Conservation (phyloP, 176 grass and related monocot genomes). For the Olyra latifolia region DNA sequence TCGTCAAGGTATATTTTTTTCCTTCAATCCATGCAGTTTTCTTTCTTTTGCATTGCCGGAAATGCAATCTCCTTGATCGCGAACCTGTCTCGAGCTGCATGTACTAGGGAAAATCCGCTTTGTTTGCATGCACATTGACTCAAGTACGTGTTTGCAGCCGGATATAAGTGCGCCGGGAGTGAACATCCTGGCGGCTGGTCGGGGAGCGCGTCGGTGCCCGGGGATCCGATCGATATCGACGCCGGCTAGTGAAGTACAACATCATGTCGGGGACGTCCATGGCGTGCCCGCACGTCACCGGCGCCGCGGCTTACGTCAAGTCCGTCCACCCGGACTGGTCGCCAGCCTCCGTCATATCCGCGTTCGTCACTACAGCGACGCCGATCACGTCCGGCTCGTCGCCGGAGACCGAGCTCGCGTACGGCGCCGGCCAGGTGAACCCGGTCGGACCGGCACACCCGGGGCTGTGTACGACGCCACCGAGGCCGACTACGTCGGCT, state of each 20-base stretch:
- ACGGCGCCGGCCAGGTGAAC: conserved; percentile 32
- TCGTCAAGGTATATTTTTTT: neutral
- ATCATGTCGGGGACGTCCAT: conserved; percentile 47
- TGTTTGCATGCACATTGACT: no score
- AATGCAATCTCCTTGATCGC: neutral
- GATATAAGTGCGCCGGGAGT: conserved; percentile 18
- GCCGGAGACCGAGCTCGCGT: neutral
- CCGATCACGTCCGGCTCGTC: neutral
- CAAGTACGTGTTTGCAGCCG: neutral
- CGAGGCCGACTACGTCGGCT: conserved; percentile 22
- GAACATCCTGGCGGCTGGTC: conserved; percentile 34
- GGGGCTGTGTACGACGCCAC: conserved; percentile 40
- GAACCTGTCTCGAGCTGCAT: no score
- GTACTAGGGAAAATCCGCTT: no score
- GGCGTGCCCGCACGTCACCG: conserved; percentile 40
- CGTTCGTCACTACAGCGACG: conserved; percentile 27
- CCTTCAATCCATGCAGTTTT: neutral
- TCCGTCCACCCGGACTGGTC: conserved; percentile 28
- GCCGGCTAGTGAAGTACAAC: neutral
- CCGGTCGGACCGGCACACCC: conserved; percentile 1
- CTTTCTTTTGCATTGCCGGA: neutral
- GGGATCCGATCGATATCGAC: neutral
- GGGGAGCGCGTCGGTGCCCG: neutral
- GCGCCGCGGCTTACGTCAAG: conserved; percentile 31
- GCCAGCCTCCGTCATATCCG: conserved; percentile 14